Evolutionary conservation across 2,329 filamentous ascomycete species (phyloP).

Genomic region (Cucurbitaria berberidis): DNA sequence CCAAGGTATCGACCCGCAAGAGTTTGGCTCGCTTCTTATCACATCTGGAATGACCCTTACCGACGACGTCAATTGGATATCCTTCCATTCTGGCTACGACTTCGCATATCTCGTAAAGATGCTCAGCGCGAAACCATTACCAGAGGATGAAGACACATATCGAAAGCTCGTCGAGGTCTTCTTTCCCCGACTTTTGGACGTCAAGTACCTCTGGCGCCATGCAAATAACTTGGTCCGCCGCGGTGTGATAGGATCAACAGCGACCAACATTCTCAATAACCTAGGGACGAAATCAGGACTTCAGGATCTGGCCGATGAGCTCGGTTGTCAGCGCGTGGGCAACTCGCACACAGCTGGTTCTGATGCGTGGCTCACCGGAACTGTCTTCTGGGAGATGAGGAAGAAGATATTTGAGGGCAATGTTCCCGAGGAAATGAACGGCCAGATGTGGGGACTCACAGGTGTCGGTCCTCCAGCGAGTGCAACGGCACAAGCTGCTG

Average conservation of each 20-base stretch:
- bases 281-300: constrained; percentile 90
- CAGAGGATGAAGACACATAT: constrained; percentile 89
- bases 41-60: constrained; percentile 89
- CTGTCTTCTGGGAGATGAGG: constrained; percentile 92
- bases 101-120: constrained; percentile 97
- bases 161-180: constrained; percentile 87
- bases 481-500: constrained; percentile 58
- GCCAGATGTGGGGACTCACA: constrained; percentile 92
- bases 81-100: constrained; percentile 97
- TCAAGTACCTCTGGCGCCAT: constrained; percentile 96
- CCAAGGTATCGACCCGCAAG: constrained; percentile 86
- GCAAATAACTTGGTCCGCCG: constrained; percentile 70
- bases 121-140: constrained; percentile 80
- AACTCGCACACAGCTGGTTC: constrained; percentile 91
- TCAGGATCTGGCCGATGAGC: constrained; percentile 90
- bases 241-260: constrained; percentile 51
- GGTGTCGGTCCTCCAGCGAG: constrained; percentile 62
- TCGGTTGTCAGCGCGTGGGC: constrained; percentile 88
- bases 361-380: constrained; percentile 90
- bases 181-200: constrained; percentile 92
- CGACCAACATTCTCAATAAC: constrained; percentile 77
- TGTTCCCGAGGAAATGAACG: constrained; percentile 79
- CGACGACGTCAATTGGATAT: constrained; percentile 92
- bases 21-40: constrained; percentile 88
- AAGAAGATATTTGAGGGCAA: constrained; percentile 85